Base-by-base conservation (phyloP, 208 protist species). In the Spongospora subterranea region DNA sequence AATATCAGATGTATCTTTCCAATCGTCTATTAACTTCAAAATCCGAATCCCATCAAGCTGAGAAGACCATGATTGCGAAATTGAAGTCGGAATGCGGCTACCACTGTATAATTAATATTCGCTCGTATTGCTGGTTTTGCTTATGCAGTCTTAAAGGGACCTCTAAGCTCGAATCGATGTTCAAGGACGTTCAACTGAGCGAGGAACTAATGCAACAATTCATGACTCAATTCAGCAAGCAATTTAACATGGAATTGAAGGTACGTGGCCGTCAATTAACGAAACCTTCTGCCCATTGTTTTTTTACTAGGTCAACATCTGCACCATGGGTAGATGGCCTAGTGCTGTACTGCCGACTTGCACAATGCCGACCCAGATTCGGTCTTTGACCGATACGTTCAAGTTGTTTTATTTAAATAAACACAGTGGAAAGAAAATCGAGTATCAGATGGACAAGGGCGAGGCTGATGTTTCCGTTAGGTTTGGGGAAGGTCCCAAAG, bases 391-490 rank as follows among this genome's bases (percentile, higher is more conserved):
- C n/a, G 90, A 92, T 17, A 29, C 41, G 6, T 92, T 92, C 76
- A 46, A 92, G 88, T n/a, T 90, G 45, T 92, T 92, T 89, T 92
- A 92, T 41, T 20, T 91, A 1, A 46, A 90, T 32, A 88, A 43
- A 89, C 88, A 92, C n/a, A 90, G 77, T 17, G 90, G 89, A 38
- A 41, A 88, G 17, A 90, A 92, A 45, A 92, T 92, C n/a, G 46
- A 92, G n/a, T 92, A 66, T 35, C 66, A 90, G 17, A 92, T 91
- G 90, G 90, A 92, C 89, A 92, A 91, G 90, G 90, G 90, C 46
- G 90, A 92, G 90, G 90, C 90, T 17, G 90, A 92, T 35, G 90
- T 92, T n/a, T 11, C 88, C 11, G 90, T 92, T 13, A 13, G 45
- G n/a, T 92, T 92, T 41, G 71, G 35, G 6, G 88, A 60, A 20